Evolutionary conservation across 2,329 filamentous ascomycete genomes (phyloP).

Genomic region (Pseudogymnoascus sp.): DNA sequence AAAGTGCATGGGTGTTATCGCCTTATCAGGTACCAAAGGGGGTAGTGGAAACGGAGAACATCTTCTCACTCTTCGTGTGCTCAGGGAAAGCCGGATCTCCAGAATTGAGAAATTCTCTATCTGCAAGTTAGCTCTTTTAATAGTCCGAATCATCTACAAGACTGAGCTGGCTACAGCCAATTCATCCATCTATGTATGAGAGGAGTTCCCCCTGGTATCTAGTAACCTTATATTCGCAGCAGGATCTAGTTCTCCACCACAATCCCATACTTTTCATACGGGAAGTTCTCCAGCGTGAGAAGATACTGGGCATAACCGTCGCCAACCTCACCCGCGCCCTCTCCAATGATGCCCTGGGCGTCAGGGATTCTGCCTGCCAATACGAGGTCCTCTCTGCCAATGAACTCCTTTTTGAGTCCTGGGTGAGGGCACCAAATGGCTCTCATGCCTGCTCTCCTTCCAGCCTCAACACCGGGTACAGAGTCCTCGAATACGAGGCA

Average conservation of each 20-base stretch:
- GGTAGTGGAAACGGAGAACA: background rate
- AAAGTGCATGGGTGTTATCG: constrained; percentile 4
- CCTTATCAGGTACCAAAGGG: background rate
- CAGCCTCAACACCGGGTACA: constrained; percentile 86
- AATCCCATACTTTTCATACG: constrained; percentile 53
- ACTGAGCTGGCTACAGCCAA: background rate
- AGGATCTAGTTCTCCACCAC: constrained; percentile 19
- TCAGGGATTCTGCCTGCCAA: constrained; percentile 65
- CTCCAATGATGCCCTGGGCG: constrained; percentile 30
- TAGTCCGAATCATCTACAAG: constrained; percentile 1
- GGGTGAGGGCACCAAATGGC: constrained; percentile 88
- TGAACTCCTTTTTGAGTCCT: constrained; percentile 66
- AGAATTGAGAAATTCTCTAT: background rate
- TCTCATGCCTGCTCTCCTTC: constrained; percentile 85
- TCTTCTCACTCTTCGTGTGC: background rate
- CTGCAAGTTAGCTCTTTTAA: background rate
- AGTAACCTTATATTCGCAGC: background rate
- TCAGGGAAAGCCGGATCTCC: background rate
- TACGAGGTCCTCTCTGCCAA: constrained; percentile 69
- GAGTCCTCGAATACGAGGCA: constrained; percentile 96
- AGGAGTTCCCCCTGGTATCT: background rate
- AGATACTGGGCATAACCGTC: constrained; percentile 57
- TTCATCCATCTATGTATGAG: background rate
- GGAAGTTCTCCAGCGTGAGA: constrained; percentile 44
- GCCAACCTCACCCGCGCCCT: constrained; percentile 39